Percentiles rank a stretch among this genome's conserved stretches.
Conservation (phyloP, 1,139 yeast species). For the Scheffersomyces quercinus region DNA sequence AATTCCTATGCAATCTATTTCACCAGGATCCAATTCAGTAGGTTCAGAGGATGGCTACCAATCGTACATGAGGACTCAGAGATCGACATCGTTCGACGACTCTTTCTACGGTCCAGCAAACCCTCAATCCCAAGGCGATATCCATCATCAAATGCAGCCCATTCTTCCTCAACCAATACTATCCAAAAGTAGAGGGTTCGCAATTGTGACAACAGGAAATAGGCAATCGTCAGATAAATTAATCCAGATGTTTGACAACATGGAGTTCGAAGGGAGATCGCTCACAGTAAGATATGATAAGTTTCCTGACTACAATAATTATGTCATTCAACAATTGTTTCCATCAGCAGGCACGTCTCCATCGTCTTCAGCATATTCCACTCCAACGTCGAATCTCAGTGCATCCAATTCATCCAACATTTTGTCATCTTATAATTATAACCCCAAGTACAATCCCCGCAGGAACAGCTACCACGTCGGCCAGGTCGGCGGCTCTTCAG, state of each 20-base stretch:
- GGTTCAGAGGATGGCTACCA: background rate
- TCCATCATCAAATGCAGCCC: background rate
- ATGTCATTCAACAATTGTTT: constrained; percentile 30
- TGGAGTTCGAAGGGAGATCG: constrained; percentile 56
- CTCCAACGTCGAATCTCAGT: background rate
- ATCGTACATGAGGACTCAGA: background rate
- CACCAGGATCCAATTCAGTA: background rate
- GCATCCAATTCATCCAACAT: constrained; percentile 1
- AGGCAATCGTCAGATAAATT: constrained; percentile 51
- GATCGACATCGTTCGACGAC: background rate
- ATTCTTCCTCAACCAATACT: constrained; percentile 1
- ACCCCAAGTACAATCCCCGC: background rate
- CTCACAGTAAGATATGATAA: constrained; percentile 62
- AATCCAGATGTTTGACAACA: constrained; percentile 51
- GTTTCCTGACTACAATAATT: constrained; percentile 43
- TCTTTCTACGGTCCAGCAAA: background rate
- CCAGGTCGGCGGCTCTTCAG: constrained; percentile 9
- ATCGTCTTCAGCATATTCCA: background rate
- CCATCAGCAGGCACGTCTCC: constrained; percentile 8
- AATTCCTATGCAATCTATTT: constrained; percentile 46
- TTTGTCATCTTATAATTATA: background rate
- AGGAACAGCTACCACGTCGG: constrained; percentile 8
- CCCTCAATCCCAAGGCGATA: background rate
- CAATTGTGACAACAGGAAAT: constrained; percentile 58
- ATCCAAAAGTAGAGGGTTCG: constrained; percentile 56